Percentiles rank a stretch among this genome's conserved stretches.
These are phyloP conservation scores for Candida ficus DNA, from an alignment of 805 yeast species.

Conservation along the genomic window DNA sequence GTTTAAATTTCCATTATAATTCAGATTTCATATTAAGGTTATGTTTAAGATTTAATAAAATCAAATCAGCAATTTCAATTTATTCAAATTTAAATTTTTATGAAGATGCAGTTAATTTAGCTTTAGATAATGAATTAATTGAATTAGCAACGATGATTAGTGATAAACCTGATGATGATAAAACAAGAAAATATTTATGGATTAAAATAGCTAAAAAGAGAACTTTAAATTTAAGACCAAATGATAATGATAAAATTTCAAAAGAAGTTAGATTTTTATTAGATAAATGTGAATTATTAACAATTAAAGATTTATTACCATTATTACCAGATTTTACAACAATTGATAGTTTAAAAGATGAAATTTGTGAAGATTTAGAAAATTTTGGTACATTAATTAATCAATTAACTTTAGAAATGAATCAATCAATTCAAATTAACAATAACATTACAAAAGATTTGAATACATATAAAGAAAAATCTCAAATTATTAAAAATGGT, in stretches of 20 bases:
- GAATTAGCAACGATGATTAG: conserved; percentile 57
- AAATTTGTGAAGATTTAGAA: conserved; percentile 75
- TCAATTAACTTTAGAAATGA: conserved; percentile 68
- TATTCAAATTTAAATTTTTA: conserved; percentile 61
- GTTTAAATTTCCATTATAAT: conserved; percentile 46
- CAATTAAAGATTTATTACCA: conserved; percentile 79
- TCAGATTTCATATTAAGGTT: conserved; percentile 70
- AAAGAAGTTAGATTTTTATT: conserved; percentile 30
- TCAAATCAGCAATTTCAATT: conserved; percentile 67
- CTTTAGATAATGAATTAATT: conserved; percentile 54
- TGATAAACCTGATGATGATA: conserved; percentile 46
- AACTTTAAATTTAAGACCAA: conserved; percentile 21
- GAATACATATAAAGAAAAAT: conserved; percentile 43
- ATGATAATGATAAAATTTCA: conserved; percentile 25
- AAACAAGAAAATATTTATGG: conserved; percentile 69
- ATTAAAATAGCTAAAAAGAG: conserved; percentile 43
- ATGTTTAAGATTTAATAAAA: conserved; percentile 54
- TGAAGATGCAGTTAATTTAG: conserved; percentile 78
- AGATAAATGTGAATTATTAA: conserved; percentile 44
- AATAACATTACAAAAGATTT: conserved; percentile 59
- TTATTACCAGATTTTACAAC: conserved; percentile 79
- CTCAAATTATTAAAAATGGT: conserved; percentile 72
- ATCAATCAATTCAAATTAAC: conserved; percentile 58
- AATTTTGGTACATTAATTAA: conserved; percentile 62
- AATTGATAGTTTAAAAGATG: conserved; percentile 79